Conservation (phyloP, 257 asterid species). For the Prunella vulgaris region DNA sequence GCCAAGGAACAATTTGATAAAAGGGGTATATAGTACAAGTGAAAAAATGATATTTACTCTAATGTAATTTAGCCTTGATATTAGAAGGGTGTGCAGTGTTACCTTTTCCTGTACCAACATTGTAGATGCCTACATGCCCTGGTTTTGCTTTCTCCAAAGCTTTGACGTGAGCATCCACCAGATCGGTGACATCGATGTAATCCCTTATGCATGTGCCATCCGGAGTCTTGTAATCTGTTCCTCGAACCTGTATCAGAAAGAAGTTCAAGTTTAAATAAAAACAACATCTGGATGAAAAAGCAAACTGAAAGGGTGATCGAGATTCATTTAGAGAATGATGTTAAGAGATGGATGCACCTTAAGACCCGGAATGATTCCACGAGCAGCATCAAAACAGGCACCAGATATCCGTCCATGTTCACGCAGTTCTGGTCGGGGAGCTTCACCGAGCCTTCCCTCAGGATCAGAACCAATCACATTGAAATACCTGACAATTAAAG, state of each 20-base stretch:
- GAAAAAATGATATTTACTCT: too few species aligned
- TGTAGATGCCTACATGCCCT: slow-evolving; percentile 69
- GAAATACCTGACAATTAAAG: slow-evolving; percentile 57
- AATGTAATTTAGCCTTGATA: neutral
- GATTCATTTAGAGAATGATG: neutral
- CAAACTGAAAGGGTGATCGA: neutral
- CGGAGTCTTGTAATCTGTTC: slow-evolving; percentile 73
- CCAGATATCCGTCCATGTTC: slow-evolving; percentile 94
- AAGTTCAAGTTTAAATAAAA: neutral
- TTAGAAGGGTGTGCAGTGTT: neutral
- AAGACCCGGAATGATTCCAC: slow-evolving; percentile 77
- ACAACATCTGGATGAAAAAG: neutral
- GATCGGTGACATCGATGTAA: slow-evolving; percentile 84
- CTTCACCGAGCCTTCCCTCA: slow-evolving; percentile 92
- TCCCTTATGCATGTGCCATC: slow-evolving; percentile 91
- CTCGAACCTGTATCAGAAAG: slow-evolving; percentile 57
- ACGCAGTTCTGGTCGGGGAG: slow-evolving; percentile 87
- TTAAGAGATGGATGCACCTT: slow-evolving; percentile 41
- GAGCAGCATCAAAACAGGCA: slow-evolving; percentile 94
- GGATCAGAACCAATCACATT: slow-evolving; percentile 95
- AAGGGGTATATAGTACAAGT: too few species aligned
- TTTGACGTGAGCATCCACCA: slow-evolving; percentile 90
- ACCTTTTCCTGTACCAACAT: slow-evolving; percentile 92
- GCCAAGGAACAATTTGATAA: too few species aligned
- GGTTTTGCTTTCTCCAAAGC: slow-evolving; percentile 80